phyloP scores from a whole-genome alignment of 495 filamentous ascomycete genomes.

The Ramalina intermedia region DNA sequence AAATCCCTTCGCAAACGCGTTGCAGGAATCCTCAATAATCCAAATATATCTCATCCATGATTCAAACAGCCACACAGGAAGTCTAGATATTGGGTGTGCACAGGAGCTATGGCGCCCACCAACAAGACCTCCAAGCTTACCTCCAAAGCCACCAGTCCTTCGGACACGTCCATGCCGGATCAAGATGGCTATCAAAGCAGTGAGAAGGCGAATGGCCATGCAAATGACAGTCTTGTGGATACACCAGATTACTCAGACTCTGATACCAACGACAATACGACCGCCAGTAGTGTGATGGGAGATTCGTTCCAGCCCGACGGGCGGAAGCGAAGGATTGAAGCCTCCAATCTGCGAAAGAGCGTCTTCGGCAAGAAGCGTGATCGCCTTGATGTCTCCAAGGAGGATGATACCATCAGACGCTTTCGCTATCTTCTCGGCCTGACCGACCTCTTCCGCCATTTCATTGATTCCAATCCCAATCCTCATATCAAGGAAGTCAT shows the following conservation, averaged over 20 bases:
- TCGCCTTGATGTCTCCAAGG: slow-evolving; percentile 79
- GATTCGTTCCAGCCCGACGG: slow-evolving; percentile 54
- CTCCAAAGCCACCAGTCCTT: slow-evolving; percentile 33
- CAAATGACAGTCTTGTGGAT: slow-evolving; percentile 38
- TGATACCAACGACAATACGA: slow-evolving; percentile 85
- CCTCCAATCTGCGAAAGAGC: slow-evolving; percentile 71
- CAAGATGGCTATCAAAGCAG: slow-evolving; percentile 37
- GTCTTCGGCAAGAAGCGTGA: slow-evolving; percentile 93
- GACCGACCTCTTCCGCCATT: slow-evolving; percentile 96
- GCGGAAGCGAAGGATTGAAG: slow-evolving; percentile 70
- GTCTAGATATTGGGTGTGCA: not conserved
- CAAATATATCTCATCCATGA: slow-evolving; percentile 6
- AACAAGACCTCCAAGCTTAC: slow-evolving; percentile 30
- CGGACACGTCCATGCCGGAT: slow-evolving; percentile 45
- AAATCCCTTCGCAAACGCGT: not conserved
- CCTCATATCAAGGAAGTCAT: slow-evolving; percentile 84
- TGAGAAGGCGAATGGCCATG: slow-evolving; percentile 27
- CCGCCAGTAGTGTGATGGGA: slow-evolving; percentile 72
- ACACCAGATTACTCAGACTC: slow-evolving; percentile 82
- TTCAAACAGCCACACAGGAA: slow-evolving; percentile 1
- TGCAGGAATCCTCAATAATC: not conserved
- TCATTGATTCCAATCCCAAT: slow-evolving; percentile 94
- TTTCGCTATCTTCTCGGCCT: slow-evolving; percentile 92
- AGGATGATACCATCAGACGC: slow-evolving; percentile 87
- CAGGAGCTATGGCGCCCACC: slow-evolving; percentile 43